phyloP scores from a whole-genome alignment of 441 rosid species.

The Geranium incanum region DNA sequence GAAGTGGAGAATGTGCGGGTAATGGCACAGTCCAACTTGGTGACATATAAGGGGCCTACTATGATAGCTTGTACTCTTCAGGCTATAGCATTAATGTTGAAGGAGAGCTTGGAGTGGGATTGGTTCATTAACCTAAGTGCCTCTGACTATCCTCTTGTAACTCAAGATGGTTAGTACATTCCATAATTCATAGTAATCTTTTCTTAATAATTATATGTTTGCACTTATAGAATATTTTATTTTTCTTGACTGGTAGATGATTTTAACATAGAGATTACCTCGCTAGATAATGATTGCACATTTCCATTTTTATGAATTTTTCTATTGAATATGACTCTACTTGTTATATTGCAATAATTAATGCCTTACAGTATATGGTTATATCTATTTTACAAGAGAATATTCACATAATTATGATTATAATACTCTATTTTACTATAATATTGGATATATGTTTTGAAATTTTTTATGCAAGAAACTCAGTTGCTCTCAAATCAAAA shows the following conservation, averaged over 20 bases:
- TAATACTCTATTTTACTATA: too few relatives aligned
- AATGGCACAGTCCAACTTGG: constrained; percentile 84
- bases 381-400: not conserved
- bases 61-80: constrained; percentile 92
- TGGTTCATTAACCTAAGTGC: constrained; percentile 96
- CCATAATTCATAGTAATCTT: not conserved
- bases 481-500: too few relatives aligned
- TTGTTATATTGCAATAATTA: not conserved
- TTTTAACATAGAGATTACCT: not conserved
- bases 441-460: not conserved
- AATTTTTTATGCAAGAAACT: constrained; percentile 3
- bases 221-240: too few relatives aligned
- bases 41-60: constrained; percentile 90
- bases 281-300: not conserved
- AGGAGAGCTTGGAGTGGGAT: constrained; percentile 86
- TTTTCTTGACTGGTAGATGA: not conserved
- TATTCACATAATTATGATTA: too few relatives aligned
- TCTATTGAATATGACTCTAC: not conserved
- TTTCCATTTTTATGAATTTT: not conserved
- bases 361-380: not conserved
- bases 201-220: not conserved
- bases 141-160: constrained; percentile 86
- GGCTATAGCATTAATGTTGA: constrained; percentile 72
- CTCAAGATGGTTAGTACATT: constrained; percentile 76
- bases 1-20: constrained; percentile 83